Percentiles rank a stretch among this genome's conserved stretches.
phyloP scores from a whole-genome alignment of 306 rosid species.

The Inga leiocalycina region DNA sequence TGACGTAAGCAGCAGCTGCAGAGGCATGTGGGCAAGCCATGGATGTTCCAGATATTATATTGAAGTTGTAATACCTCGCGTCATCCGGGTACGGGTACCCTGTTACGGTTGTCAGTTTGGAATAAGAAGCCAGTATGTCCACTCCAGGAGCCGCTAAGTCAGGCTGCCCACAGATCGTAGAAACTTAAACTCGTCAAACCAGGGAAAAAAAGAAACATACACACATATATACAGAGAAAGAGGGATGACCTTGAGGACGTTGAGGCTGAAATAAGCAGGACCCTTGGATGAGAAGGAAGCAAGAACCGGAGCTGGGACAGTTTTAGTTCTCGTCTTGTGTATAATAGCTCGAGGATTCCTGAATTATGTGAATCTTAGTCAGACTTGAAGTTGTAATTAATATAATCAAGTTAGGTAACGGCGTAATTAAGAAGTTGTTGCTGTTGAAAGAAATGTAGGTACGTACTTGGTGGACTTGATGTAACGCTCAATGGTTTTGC shows the following conservation, averaged over 20 bases:
- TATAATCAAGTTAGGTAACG: background rate
- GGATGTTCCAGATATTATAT: constrained; percentile 82
- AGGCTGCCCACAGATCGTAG: constrained; percentile 51
- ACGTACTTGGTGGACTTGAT: constrained; percentile 83
- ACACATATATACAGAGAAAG: background rate
- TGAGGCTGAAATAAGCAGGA: constrained; percentile 51
- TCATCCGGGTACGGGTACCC: constrained; percentile 42
- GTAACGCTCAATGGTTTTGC: constrained; percentile 50
- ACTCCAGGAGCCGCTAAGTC: constrained; percentile 86
- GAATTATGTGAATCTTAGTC: constrained; percentile 6
- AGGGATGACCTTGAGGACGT: constrained; percentile 67
- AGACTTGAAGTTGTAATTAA: background rate
- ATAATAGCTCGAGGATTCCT: constrained; percentile 70
- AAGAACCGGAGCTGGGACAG: constrained; percentile 55
- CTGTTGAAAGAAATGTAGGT: constrained; percentile 11
- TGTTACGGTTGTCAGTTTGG: constrained; percentile 46
- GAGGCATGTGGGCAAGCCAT: constrained; percentile 89
- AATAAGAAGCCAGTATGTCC: constrained; percentile 74
- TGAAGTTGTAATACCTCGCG: constrained; percentile 46
- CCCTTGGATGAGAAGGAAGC: constrained; percentile 87
- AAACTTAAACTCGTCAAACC: constrained; percentile 4
- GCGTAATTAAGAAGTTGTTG: background rate
- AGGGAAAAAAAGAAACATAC: background rate
- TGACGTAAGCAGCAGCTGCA: constrained; percentile 20
- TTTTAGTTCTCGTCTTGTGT: constrained; percentile 41